A percentile compares a stretch with the other conserved stretches of the same genome.
These are phyloP conservation scores for Brasilioporus rufonigricans DNA, from an alignment of 768 basidiomycete genomes.

Conservation along the genomic window DNA sequence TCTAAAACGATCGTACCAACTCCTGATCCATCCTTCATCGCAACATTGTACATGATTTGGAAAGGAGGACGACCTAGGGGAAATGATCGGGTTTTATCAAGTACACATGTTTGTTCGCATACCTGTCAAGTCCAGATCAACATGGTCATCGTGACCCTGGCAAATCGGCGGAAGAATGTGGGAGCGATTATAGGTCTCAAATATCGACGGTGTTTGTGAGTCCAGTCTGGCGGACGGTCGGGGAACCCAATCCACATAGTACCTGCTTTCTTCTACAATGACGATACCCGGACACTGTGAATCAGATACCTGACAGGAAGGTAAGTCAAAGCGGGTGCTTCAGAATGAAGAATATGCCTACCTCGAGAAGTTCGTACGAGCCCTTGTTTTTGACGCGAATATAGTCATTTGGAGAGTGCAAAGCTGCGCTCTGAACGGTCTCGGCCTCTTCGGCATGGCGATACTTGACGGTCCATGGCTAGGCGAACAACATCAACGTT, in stretches of 20 bases:
- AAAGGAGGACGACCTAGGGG: constrained; percentile 82
- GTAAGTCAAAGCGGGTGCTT: not conserved
- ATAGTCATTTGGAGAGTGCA: constrained; percentile 66
- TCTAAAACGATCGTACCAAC: constrained; percentile 70
- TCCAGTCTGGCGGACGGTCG: constrained; percentile 73
- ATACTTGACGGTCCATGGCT: constrained; percentile 92
- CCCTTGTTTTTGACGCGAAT: constrained; percentile 76
- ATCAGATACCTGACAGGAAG: constrained; percentile 60
- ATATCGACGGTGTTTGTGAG: constrained; percentile 50
- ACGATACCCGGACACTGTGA: constrained; percentile 83
- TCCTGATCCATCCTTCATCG: constrained; percentile 62
- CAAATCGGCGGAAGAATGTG: constrained; percentile 77
- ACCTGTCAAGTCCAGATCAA: constrained; percentile 84
- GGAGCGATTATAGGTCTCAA: constrained; percentile 67
- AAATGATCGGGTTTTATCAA: not conserved
- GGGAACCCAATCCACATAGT: constrained; percentile 75
- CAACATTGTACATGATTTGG: constrained; percentile 88
- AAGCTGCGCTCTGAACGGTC: constrained; percentile 37
- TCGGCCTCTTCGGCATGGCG: constrained; percentile 47
- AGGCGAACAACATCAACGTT: constrained; percentile 4
- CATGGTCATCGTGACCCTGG: constrained; percentile 75
- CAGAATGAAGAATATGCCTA: constrained; percentile 29
- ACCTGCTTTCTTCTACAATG: constrained; percentile 55
- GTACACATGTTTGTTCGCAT: constrained; percentile 10
- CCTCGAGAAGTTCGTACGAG: constrained; percentile 69